Base-by-base conservation (phyloP, 2,329 filamentous ascomycete genomes). In the Paramyrothecium sp. region DNA sequence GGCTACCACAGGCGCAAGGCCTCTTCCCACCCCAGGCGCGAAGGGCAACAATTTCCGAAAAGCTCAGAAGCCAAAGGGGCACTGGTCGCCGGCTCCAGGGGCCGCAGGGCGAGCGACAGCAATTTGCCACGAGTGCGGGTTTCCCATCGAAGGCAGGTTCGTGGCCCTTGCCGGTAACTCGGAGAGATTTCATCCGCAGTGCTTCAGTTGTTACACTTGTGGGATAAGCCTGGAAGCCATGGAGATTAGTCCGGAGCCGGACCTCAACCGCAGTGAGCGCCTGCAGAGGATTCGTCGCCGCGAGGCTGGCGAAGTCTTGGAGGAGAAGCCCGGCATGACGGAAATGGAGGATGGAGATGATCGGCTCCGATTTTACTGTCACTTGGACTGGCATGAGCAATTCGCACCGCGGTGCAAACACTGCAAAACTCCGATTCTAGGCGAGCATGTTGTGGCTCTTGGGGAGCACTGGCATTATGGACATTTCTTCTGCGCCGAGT, bases 401-500 rank as follows among this genome's bases (percentile, higher is more conserved):
- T 99, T 91, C 74, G 92, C 90, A 33, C 95, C 95, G 4, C 87
- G 92, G 47, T 99, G 95, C 82, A 95, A 95, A 76, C 92, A 91
- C 72, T 99, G 95, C 83, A 92, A 90, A 72, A 99, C 95, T 8
- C 94, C 95, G 3, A 99, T 99, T 67, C 88, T 98, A 64, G 93
- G 93, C 47, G 93, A 98, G 74, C 92, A 98, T 64, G 88, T 97
- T 33, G 89, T 97, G 16, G 95, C 95, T 1, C 91, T 96, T 56
- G 95, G 95, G 1, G 86, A 89, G n/a, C 92, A 97, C 75, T 99
- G 92, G 91, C 95, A 99, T 73, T 90, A 91, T 54, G 95, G 95
- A 0, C 95, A 99, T 76, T 99, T 99, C 78, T 99, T 99, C 83
- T 99, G 95, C 70, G 95, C 95, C 47, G 92, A 99, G 80, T 99